Percentiles rank a stretch among this genome's conserved stretches.
Conservation (phyloP, 352 stramenopile species). For the Pilasporangium apinafurcum region DNA sequence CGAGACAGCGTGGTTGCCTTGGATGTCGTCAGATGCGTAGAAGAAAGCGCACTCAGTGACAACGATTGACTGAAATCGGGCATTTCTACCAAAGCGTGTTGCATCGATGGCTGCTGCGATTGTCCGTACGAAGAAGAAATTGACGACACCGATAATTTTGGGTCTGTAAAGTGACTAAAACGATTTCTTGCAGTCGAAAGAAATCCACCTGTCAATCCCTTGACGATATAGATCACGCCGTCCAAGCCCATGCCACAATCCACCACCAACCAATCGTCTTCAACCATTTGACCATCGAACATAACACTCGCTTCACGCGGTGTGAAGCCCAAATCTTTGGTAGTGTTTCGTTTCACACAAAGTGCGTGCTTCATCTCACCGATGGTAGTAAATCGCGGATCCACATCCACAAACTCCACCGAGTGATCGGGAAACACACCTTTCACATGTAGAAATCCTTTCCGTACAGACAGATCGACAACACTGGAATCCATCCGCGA, state of each 20-base stretch:
- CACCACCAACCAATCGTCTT: conserved; percentile 76
- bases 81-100: conserved; percentile 17
- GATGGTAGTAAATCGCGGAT: conserved; percentile 63
- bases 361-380: conserved; percentile 59
- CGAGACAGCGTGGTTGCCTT: conserved; percentile 35
- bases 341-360: conserved; percentile 44
- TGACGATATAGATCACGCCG: conserved; percentile 65
- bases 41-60: conserved; percentile 6
- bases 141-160: conserved; percentile 61
- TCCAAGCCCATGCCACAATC: conserved; percentile 75
- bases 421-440: conserved; percentile 79
- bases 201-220: conserved; percentile 11
- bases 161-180: conserved; percentile 13
- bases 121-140: conserved; percentile 60
- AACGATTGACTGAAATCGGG: conserved; percentile 39
- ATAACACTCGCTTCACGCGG: conserved; percentile 52
- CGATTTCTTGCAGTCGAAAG: not conserved
- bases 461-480: conserved; percentile 43
- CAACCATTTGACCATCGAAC: conserved; percentile 67
- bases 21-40: conserved; percentile 12
- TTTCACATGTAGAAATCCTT: conserved; percentile 68
- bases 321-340: conserved; percentile 34
- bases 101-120: conserved; percentile 9
- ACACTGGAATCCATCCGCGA: conserved; percentile 9
- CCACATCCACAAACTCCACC: conserved; percentile 75